Evolutionary conservation across 2,329 filamentous ascomycete species (phyloP).

Genomic region (Aspergillus ibericus): DNA sequence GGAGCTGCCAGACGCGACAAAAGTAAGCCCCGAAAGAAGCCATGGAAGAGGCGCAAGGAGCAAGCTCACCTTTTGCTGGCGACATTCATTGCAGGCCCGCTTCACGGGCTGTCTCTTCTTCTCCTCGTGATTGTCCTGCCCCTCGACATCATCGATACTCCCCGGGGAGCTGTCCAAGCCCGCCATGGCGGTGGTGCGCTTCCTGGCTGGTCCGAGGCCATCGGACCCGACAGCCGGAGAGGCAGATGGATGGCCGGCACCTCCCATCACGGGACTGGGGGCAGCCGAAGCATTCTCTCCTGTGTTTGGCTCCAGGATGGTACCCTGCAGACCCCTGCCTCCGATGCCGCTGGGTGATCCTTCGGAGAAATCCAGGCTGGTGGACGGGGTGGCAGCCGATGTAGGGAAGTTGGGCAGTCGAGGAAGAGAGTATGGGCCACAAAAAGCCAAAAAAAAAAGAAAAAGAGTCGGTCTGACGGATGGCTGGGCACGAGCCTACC

Average conservation of each 20-base stretch:
- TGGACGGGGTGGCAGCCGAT: conserved; percentile 24
- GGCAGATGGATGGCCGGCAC: conserved; percentile 32
- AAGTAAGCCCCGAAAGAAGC: conserved; percentile 6
- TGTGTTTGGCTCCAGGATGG: conserved; percentile 25
- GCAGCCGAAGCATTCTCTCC: conserved; percentile 39
- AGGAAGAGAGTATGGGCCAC: conserved; percentile 3
- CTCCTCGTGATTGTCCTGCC: conserved; percentile 45
- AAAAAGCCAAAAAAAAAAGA: conserved; percentile 10
- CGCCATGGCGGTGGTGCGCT: conserved; percentile 45
- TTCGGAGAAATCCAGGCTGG: conserved; percentile 40
- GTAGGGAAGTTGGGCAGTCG: conserved; percentile 9
- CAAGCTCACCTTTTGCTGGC: conserved; percentile 64
- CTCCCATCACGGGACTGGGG: conserved; percentile 39
- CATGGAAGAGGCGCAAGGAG: background rate
- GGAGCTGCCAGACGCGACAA: conserved; percentile 51
- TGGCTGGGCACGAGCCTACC: background rate
- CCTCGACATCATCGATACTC: conserved; percentile 48
- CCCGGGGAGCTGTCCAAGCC: conserved; percentile 50
- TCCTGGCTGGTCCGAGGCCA: conserved; percentile 35
- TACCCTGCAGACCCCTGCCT: conserved; percentile 34
- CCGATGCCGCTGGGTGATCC: conserved; percentile 35
- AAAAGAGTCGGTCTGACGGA: conserved; percentile 2
- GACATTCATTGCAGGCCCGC: conserved; percentile 68
- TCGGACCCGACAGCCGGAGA: conserved; percentile 30
- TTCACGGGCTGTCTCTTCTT: conserved; percentile 53